Base-by-base conservation (phyloP, 176 grass and related monocot species). In the Raddia distichophylla region DNA sequence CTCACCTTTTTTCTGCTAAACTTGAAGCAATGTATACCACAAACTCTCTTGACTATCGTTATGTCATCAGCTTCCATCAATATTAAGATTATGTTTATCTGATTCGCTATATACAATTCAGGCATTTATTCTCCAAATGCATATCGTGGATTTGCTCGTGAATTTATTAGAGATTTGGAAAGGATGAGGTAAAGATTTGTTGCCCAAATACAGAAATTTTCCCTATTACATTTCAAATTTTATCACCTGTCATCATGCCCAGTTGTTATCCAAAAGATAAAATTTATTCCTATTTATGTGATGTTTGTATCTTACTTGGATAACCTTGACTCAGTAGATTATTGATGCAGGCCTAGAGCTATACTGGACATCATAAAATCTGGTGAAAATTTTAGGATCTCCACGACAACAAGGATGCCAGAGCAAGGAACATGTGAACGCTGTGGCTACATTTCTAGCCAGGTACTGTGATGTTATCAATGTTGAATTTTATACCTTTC, bases 111-210 rank as follows among this genome's bases (percentile, higher is more conserved):
- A 40, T 46, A 34, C 47, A 33, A 85, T 88, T 22, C 72, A 95
- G 92, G 88, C 34, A 91, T 98, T 59, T 99, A 99, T 78, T 99
- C 96, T 19, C 89, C 96, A 63, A 99, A 95, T 87, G 96, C 93
- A 73, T 99, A 99, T 69, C 88, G 96, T 62, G 93, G 96, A 51
- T 98, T 93, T 95, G 96, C 96, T 88, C 93, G 87, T 56, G 96
- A 99, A 72, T 95, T 99, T 64, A 95, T 99, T 57, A 99, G 95
- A 88, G 91, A 99, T 93, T 77, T 99, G 83, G 96, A 95, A 91
- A 95, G 91, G 74, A 87, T 90, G 82, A 93, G 89, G 93, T 95
- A 80, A 86, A 18, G 13, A 52, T 52, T 51, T 74, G 10, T 6
- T 71, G 9, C 69, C 71, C 5, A 66, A 58, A 58, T 8, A n/a